Evolutionary conservation across 768 basidiomycete genomes (phyloP).

Genomic region (Omphalotus guepiniiformis): DNA sequence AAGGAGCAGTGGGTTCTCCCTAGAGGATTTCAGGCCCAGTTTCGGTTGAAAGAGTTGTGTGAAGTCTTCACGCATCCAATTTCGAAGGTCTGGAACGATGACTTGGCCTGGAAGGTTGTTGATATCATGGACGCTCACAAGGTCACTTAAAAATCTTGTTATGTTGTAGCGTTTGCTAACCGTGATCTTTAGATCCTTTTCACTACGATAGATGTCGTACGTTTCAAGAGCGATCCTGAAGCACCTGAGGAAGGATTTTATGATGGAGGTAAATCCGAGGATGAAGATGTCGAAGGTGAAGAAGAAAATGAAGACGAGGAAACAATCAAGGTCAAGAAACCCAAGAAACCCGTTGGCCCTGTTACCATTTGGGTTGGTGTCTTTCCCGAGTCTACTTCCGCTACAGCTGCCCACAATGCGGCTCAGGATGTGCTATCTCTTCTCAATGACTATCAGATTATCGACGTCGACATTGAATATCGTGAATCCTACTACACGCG

Average conservation of each 20-base stretch:
- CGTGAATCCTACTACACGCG: constrained; percentile 26
- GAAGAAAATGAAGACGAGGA: no score
- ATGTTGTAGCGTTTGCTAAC: constrained; percentile 26
- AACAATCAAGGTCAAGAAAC: no score
- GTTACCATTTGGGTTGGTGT: no score
- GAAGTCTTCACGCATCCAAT: constrained; percentile 30
- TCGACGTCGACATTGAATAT: constrained; percentile 30
- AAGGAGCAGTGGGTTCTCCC: constrained; percentile 21
- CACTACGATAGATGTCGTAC: constrained; percentile 29
- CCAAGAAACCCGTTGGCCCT: no score
- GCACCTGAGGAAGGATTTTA: no score
- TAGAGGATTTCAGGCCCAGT: background rate
- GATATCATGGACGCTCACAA: constrained; percentile 21
- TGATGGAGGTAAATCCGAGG: no score
- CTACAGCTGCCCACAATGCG: constrained; percentile 26
- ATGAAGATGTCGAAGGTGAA: constrained; percentile 19
- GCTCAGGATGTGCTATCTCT: constrained; percentile 26
- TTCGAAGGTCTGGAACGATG: constrained; percentile 24
- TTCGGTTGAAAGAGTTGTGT: constrained; percentile 22
- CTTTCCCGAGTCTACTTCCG: constrained; percentile 23
- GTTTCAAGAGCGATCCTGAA: constrained; percentile 24
- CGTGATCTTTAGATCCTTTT: constrained; percentile 26
- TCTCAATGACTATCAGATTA: constrained; percentile 26
- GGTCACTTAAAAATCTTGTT: constrained; percentile 21
- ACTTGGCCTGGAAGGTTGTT: constrained; percentile 26